phyloP scores from a whole-genome alignment of 2,329 filamentous ascomycete genomes.

The Penicillium digitatum region DNA sequence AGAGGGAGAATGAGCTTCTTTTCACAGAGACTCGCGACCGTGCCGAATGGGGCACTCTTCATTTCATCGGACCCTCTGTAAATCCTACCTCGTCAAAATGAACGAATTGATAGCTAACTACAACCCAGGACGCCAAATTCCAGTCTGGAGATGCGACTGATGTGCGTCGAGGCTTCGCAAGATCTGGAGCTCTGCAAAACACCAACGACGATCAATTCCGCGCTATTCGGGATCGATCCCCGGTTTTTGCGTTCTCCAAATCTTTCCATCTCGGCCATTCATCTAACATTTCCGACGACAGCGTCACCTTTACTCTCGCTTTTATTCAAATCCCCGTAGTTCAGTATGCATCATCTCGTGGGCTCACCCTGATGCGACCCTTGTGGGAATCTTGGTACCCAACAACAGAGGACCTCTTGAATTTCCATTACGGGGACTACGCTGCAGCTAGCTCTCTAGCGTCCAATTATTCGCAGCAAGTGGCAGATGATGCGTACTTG shows the following conservation, averaged over 20 bases:
- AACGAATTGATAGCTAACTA: constrained; percentile 13
- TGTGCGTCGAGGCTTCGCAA: constrained; percentile 66
- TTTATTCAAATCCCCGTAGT: constrained; percentile 74
- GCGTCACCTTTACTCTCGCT: constrained; percentile 69
- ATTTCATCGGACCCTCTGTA: constrained; percentile 67
- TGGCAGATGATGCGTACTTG: constrained; percentile 66
- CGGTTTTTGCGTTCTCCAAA: constrained; percentile 75
- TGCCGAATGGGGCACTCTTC: constrained; percentile 77
- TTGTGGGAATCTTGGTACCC: constrained; percentile 74
- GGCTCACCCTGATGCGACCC: constrained; percentile 72
- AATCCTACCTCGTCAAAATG: constrained; percentile 11
- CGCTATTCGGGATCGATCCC: constrained; percentile 70
- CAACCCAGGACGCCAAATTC: constrained; percentile 55
- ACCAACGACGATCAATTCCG: constrained; percentile 64
- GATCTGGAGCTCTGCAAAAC: constrained; percentile 63
- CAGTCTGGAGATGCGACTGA: constrained; percentile 65
- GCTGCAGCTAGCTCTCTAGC: constrained; percentile 60
- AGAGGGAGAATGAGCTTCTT: constrained; percentile 55
- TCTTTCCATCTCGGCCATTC: constrained; percentile 52
- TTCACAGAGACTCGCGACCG: constrained; percentile 71
- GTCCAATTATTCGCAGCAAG: constrained; percentile 67
- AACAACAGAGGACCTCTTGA: constrained; percentile 59
- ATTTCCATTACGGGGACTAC: constrained; percentile 75
- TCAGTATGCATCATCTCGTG: constrained; percentile 72
- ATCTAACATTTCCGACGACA: constrained; percentile 44